phyloP scores from a whole-genome alignment of 2,329 filamentous ascomycete species.

The Stemphylium vesicarium region DNA sequence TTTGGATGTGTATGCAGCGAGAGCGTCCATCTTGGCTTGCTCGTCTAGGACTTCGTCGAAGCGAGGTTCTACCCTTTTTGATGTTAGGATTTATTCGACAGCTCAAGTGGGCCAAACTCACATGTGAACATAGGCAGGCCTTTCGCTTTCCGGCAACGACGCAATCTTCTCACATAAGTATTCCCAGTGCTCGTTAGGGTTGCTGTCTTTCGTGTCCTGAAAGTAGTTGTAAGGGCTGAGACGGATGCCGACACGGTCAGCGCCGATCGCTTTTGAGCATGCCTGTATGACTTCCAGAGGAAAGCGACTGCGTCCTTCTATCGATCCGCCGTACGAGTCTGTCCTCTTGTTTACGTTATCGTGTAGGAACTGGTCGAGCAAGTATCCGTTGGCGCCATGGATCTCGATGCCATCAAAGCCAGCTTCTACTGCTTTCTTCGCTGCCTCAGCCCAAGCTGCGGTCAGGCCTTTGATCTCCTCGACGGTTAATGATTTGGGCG shows the following conservation, averaged over 20 bases:
- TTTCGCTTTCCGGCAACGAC: conserved; percentile 34
- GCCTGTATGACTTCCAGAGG: conserved; percentile 59
- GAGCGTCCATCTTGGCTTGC: conserved; percentile 48
- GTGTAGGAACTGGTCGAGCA: conserved; percentile 61
- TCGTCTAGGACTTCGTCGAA: conserved; percentile 48
- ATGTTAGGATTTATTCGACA: conserved; percentile 10
- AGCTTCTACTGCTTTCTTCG: conserved; percentile 46
- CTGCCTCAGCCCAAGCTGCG: conserved; percentile 49
- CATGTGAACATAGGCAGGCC: conserved; percentile 47
- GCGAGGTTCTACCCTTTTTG: conserved; percentile 43
- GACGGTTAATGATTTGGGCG: conserved; percentile 45
- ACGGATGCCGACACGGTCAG: conserved; percentile 42
- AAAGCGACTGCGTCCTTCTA: conserved; percentile 62
- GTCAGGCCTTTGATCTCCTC: conserved; percentile 50
- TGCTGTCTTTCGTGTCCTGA: conserved; percentile 52
- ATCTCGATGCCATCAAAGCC: conserved; percentile 52
- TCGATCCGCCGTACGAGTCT: conserved; percentile 59
- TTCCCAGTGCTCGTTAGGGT: conserved; percentile 55
- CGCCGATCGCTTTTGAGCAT: conserved; percentile 42
- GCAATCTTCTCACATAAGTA: conserved; percentile 53
- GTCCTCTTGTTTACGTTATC: conserved; percentile 58
- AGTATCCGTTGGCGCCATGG: conserved; percentile 52
- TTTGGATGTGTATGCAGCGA: conserved; percentile 44
- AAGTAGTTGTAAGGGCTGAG: conserved; percentile 47
- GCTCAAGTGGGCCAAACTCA: conserved; percentile 15